Percentiles rank a stretch among this genome's conserved stretches.
These are phyloP conservation scores for Cyphellophora europaea DNA, from an alignment of 2,329 filamentous ascomycete species.

Conservation along the genomic window DNA sequence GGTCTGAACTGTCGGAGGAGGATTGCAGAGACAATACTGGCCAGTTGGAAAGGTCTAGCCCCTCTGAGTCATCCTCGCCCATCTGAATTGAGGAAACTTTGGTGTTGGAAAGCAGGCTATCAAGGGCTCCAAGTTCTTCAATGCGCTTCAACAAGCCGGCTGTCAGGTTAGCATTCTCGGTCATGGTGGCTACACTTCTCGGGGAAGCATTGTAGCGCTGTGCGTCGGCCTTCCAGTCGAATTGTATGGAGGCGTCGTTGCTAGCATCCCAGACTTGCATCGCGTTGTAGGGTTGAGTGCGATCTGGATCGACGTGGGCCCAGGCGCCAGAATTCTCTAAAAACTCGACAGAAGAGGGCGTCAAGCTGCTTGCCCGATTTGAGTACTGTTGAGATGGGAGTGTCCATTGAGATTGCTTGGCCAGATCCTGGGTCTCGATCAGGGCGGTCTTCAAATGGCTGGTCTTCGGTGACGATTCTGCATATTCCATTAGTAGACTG, in stretches of 20 bases:
- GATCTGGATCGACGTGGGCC: conserved; percentile 60
- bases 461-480: conserved; percentile 67
- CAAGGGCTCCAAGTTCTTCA: conserved; percentile 45
- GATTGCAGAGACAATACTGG: conserved; percentile 61
- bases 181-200: conserved; percentile 84
- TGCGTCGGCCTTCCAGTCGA: conserved; percentile 58
- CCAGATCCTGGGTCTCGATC: conserved; percentile 79
- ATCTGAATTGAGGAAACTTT: conserved; percentile 72
- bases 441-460: conserved; percentile 74
- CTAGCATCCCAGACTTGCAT: conserved; percentile 99
- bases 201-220: conserved; percentile 23
- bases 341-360: conserved; percentile 76
- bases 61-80: conserved; percentile 56
- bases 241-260: conserved; percentile 76
- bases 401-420: conserved; percentile 57
- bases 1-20: no score
- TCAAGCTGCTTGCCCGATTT: conserved; percentile 92
- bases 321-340: conserved; percentile 78
- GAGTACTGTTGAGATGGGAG: conserved; percentile 65
- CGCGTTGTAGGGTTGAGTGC: conserved; percentile 80
- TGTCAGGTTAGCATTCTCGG: conserved; percentile 84
- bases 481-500: conserved; percentile 3
- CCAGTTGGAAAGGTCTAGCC: conserved; percentile 75
- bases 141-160: conserved; percentile 66
- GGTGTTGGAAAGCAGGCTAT: conserved; percentile 65